These are phyloP conservation scores for Potentilla sterilis DNA, from an alignment of 306 rosid genomes.

Conservation along the genomic window DNA sequence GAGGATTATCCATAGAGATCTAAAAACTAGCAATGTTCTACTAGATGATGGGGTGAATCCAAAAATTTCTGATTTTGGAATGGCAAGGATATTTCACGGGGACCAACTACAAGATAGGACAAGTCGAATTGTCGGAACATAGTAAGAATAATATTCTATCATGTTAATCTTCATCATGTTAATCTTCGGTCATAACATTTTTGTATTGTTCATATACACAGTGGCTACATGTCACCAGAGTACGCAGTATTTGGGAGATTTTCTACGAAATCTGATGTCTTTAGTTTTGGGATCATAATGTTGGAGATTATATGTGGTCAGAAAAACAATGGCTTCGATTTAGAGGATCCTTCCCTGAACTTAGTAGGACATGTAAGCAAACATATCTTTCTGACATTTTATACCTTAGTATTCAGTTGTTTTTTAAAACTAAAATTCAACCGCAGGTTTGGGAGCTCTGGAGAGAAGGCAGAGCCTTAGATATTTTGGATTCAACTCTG, in stretches of 20 bases:
- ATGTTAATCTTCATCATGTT: no score
- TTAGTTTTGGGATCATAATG: background rate
- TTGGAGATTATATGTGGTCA: background rate
- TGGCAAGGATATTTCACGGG: background rate
- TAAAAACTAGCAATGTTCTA: background rate
- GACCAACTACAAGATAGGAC: background rate
- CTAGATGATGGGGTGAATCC: background rate
- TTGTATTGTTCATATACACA: background rate
- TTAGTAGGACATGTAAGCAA: background rate
- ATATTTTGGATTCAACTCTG: conserved; percentile 40
- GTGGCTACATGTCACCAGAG: background rate
- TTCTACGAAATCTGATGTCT: background rate
- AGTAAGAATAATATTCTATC: background rate
- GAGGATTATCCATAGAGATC: background rate
- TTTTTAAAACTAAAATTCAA: background rate
- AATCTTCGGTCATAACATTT: no score
- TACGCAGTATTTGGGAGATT: background rate
- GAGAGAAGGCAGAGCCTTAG: conserved; percentile 38
- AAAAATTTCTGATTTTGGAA: background rate
- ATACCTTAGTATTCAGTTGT: background rate
- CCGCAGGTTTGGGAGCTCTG: conserved; percentile 51
- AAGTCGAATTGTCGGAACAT: background rate
- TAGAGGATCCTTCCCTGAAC: background rate
- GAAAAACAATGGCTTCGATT: conserved; percentile 7
- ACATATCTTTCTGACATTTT: background rate